These are phyloP conservation scores for Tilletia walkeri DNA, from an alignment of 1,284 basidiomycete genomes.

Conservation along the genomic window DNA sequence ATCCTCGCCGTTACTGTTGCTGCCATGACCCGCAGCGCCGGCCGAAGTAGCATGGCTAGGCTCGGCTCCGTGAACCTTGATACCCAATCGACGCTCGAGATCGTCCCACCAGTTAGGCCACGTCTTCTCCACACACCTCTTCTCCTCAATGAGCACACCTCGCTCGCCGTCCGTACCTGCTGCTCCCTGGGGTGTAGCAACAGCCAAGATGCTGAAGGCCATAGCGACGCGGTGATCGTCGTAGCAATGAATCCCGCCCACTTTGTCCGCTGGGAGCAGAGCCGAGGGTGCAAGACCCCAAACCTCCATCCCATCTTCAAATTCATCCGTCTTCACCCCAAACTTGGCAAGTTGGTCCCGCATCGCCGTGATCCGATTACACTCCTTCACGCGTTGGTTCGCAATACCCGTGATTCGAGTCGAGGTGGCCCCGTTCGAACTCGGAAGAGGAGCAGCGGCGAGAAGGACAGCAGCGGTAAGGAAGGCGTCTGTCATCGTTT, in stretches of 20 bases:
- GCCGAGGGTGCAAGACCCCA: conserved; percentile 69
- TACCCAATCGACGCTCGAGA: conserved; percentile 91
- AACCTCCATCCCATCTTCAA: conserved; percentile 88
- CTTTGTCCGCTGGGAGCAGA: conserved; percentile 46
- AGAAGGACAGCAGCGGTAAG: conserved; percentile 88
- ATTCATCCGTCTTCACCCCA: conserved; percentile 85
- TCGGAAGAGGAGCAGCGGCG: conserved; percentile 63
- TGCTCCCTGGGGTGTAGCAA: conserved; percentile 62
- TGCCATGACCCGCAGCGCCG: neutral
- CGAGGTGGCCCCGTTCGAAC: conserved; percentile 47
- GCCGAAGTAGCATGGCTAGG: conserved; percentile 33
- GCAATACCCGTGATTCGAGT: conserved; percentile 92
- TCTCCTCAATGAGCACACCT: conserved; percentile 84
- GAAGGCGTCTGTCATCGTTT: conserved; percentile 99
- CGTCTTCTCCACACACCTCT: conserved; percentile 97
- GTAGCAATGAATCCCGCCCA: conserved; percentile 84
- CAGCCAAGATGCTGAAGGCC: conserved; percentile 88
- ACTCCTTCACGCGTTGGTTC: conserved; percentile 98
- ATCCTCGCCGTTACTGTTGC: neutral
- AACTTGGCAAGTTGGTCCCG: conserved; percentile 94
- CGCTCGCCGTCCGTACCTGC: neutral
- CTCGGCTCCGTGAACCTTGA: conserved; percentile 73
- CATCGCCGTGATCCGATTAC: conserved; percentile 95
- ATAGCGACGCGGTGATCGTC: conserved; percentile 98
- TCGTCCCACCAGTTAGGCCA: conserved; percentile 99